A percentile compares a stretch with the other conserved stretches of the same genome.
phyloP scores from a whole-genome alignment of 2,329 filamentous ascomycete genomes.

The Verticillium nonalfalfae region DNA sequence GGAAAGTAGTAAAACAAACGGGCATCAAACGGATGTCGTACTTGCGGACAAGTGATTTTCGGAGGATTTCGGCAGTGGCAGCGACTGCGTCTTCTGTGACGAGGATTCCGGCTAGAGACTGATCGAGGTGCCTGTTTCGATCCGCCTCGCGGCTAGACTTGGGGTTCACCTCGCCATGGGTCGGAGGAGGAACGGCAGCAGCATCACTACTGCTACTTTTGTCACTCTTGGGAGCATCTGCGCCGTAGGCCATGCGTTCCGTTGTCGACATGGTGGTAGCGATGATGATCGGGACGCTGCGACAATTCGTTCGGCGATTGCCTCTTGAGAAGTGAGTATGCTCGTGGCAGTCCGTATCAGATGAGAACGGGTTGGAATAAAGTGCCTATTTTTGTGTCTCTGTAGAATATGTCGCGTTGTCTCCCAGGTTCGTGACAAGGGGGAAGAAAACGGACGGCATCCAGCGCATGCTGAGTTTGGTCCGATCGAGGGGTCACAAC shows the following conservation, averaged over 20 bases:
- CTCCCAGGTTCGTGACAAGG: background rate
- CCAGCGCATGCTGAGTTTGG: background rate
- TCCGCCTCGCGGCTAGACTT: background rate
- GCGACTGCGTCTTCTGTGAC: background rate
- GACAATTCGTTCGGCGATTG: background rate
- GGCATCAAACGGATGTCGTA: constrained; percentile 10
- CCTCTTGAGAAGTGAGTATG: background rate
- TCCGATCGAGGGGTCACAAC: background rate
- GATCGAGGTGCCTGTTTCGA: background rate
- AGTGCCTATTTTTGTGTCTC: too few species aligned
- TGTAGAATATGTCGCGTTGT: background rate
- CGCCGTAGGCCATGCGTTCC: background rate
- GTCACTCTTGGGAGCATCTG: background rate
- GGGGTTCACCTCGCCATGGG: background rate
- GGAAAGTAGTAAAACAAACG: constrained; percentile 5
- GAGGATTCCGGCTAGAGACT: background rate
- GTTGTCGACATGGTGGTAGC: background rate
- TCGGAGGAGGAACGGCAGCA: background rate
- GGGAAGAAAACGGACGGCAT: background rate
- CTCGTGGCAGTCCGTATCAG: background rate
- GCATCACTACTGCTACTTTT: background rate
- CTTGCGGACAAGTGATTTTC: constrained; percentile 4
- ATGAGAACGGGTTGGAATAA: too few species aligned
- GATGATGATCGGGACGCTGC: background rate
- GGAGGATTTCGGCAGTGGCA: background rate